Base-by-base conservation (phyloP, 306 rosid species). In the Chamaecrista fasciculata region DNA sequence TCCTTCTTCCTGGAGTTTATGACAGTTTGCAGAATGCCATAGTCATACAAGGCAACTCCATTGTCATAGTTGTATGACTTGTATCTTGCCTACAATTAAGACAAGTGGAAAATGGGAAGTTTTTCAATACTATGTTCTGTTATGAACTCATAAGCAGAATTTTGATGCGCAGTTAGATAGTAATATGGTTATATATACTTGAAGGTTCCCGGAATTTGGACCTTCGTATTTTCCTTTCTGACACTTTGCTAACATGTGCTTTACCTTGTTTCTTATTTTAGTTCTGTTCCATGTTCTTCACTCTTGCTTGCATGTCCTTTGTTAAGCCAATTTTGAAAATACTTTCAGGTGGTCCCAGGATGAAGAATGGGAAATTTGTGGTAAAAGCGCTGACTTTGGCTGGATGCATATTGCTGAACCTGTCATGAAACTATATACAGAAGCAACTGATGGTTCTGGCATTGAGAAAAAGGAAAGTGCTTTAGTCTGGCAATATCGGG, bases 381-480 rank as follows among this genome's bases (percentile, higher is more conserved):
- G 86, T 37, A 88, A 83, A 56, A 71, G 72, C 81, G 43, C 80
- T 7, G 96, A 81, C 2, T 84, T 89, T 67, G 90, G 90, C 24
- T 89, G 96, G 96, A 89, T 86, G 92, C 87, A 83, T 62, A 84
- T 85, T 44, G 92, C 81, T 20, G 83, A 89, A 79, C 96, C 96
- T 59, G 87, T 86, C 9, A 84, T 89, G 90, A 81, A 79, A 56
- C 77, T 82, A 31, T 89, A 89, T 64, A 86, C 92, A 11, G 96
- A 89, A 86, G 89, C 96, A 34, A 89, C 96, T 44, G 96, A 86
- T 77, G 96, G 96, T 71, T 84, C 96, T 55, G 62, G 73, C 53
- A 84, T 89, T 64, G 96, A 89, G 71, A 78, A 51, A 16, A 89
- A 89, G 68, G 96, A 89, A 76, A 89, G 92, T 77, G 85, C 96